These are phyloP conservation scores for Diutina rugosa DNA, from an alignment of 1,139 yeast genomes.

Conservation along the genomic window DNA sequence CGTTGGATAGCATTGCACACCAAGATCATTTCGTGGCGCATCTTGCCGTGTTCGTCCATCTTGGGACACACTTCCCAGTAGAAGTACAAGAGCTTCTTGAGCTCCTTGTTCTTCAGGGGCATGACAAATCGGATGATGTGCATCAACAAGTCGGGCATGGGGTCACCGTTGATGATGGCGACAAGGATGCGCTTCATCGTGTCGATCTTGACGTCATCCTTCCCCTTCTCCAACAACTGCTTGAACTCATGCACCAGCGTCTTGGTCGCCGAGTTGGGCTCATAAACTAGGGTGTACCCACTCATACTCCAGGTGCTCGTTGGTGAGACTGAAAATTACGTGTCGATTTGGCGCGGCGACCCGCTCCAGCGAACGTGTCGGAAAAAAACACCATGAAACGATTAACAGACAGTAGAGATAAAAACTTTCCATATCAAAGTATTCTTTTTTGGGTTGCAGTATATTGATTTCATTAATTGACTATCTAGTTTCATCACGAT, in stretches of 20 bases:
- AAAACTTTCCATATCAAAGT: no score
- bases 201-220: constrained; percentile 75
- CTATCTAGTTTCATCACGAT: no score
- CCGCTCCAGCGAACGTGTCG: background rate
- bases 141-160: constrained; percentile 93
- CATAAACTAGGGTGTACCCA: constrained; percentile 66
- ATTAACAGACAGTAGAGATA: no score
- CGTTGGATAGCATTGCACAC: constrained; percentile 97
- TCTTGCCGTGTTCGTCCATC: constrained; percentile 73
- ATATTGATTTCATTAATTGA: no score
- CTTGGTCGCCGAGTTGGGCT: constrained; percentile 60
- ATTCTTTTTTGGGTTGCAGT: no score
- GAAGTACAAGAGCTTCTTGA: constrained; percentile 84
- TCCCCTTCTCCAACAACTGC: constrained; percentile 74
- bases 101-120: constrained; percentile 87
- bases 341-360: background rate
- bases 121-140: constrained; percentile 92
- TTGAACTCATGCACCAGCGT: constrained; percentile 69
- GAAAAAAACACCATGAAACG: no score
- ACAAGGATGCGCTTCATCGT: constrained; percentile 84
- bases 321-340: background rate
- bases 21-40: constrained; percentile 96
- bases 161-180: constrained; percentile 85
- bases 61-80: constrained; percentile 99
- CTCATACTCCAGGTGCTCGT: background rate